Evolutionary conservation across 345 rosid species (phyloP), one percentile per base, ranked within the genome.

Genomic region (Populus nigra): DNA sequence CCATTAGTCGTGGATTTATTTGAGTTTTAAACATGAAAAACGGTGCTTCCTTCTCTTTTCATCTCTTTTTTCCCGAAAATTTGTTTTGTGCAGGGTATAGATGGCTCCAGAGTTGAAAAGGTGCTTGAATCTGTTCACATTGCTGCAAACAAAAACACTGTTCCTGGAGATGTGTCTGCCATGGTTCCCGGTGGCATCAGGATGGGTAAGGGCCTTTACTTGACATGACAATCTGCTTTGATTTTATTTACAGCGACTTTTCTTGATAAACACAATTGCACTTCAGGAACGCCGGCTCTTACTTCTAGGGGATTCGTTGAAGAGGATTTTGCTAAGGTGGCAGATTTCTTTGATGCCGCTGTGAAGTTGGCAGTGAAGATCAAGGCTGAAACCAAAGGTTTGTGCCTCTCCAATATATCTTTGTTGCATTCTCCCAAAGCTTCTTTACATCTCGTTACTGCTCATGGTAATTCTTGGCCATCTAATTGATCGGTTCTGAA

Each of bases 101-200:
- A 96, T 84, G 98, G 99, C 72, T 93, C 97, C 73, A 85, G 96
- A 85, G 99, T 96, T 83, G 99, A 96, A 81, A 96, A 96, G 91
- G 94, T 96, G 80, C 85, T 96, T 84, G 99, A 96, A 91, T 89
- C 97, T 18, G 97, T 96, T 82, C 99, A 93, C 78, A 93, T 96
- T 83, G 98, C 98, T 78, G 94, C 99, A 55, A 96, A 96, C 93
- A 96, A 96, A 82, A 96, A 96, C 88, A 96, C 99, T 38, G 98
- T 96, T 77, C 99, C 99, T 23, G 99, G 99, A 78, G 99, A 96
- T 82, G 99, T 96, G 80, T 96, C 99, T 78, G 99, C 99, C 71
- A 96, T 96, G 99, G 99, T 96, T 83, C 99, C 99, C 39, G 99
- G 99, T 74, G 99, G 99, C 88, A 96, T 96, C 83, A 88, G 99